These are phyloP conservation scores for Penicillium maclennaniae DNA, from an alignment of 495 filamentous ascomycete species.

Conservation along the genomic window DNA sequence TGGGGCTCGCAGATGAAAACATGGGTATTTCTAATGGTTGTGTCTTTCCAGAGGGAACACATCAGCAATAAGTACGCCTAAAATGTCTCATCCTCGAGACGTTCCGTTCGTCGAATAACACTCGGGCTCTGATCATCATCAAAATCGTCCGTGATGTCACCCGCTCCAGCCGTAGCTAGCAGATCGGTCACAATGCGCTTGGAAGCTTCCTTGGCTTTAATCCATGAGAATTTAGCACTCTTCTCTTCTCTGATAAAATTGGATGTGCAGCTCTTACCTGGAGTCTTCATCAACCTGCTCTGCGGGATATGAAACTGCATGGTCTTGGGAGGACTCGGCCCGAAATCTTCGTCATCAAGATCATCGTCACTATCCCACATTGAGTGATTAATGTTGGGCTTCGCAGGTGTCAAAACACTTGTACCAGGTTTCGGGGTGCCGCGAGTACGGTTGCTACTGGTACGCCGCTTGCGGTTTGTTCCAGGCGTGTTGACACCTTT, in stretches of 20 bases:
- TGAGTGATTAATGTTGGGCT: conserved; percentile 21
- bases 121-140: conserved; percentile 67
- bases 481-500: conserved; percentile 33
- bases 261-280: conserved; percentile 52
- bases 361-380: conserved; percentile 66
- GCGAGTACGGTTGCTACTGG: conserved; percentile 31
- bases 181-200: conserved; percentile 90
- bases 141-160: conserved; percentile 43
- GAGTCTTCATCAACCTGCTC: conserved; percentile 82
- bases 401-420: conserved; percentile 69
- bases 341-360: conserved; percentile 54
- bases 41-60: neutral
- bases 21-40: neutral
- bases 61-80: conserved; percentile 24
- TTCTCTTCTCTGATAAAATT: neutral
- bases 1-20: neutral
- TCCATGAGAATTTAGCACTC: neutral
- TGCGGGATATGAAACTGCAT: conserved; percentile 94
- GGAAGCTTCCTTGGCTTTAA: conserved; percentile 78
- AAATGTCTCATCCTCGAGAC: conserved; percentile 69
- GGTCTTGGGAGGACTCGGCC: conserved; percentile 89
- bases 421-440: conserved; percentile 63
- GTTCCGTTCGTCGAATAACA: conserved; percentile 62
- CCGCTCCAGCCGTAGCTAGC: conserved; percentile 67
- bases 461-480: conserved; percentile 35